Conservation (phyloP, 345 rosid genomes). For the Brassica cretica region DNA sequence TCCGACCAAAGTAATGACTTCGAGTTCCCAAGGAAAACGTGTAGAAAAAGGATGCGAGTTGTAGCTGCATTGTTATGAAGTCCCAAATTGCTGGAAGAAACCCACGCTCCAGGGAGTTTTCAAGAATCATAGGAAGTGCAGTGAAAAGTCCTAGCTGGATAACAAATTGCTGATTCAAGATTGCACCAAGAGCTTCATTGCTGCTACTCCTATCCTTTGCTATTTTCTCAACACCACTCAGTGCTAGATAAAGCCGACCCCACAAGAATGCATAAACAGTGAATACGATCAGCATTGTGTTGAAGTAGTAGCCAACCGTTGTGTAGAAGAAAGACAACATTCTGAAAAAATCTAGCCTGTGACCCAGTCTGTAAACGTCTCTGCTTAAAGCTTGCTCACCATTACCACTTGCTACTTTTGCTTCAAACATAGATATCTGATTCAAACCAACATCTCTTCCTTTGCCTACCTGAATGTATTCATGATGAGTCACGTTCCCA, state of each 20-base stretch:
- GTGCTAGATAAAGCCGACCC: slow-evolving; percentile 92
- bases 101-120: slow-evolving; percentile 91
- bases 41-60: slow-evolving; percentile 93
- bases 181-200: slow-evolving; percentile 77
- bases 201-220: slow-evolving; percentile 53
- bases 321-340: slow-evolving; percentile 96
- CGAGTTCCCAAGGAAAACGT: slow-evolving; percentile 98
- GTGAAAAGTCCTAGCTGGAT: slow-evolving; percentile 95
- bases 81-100: slow-evolving; percentile 93
- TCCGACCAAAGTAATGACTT: slow-evolving; percentile 93
- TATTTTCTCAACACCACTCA: slow-evolving; percentile 86
- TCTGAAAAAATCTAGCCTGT: slow-evolving; percentile 92
- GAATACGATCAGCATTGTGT: slow-evolving; percentile 86
- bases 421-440: slow-evolving; percentile 98
- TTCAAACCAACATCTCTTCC: slow-evolving; percentile 99
- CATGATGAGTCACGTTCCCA: slow-evolving; percentile 97
- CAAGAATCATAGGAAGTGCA: slow-evolving; percentile 96
- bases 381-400: slow-evolving; percentile 98
- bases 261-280: slow-evolving; percentile 94
- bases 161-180: slow-evolving; percentile 89
- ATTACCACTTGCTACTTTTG: slow-evolving; percentile 98
- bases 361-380: slow-evolving; percentile 96
- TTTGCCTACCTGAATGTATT: slow-evolving; percentile 95
- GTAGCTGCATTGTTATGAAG: slow-evolving; percentile 93
- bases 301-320: slow-evolving; percentile 90